Percentiles rank a stretch among this genome's conserved stretches.
Evolutionary conservation across 1,139 yeast species (phyloP).

Genomic region (Yamadazyma blattariae): DNA sequence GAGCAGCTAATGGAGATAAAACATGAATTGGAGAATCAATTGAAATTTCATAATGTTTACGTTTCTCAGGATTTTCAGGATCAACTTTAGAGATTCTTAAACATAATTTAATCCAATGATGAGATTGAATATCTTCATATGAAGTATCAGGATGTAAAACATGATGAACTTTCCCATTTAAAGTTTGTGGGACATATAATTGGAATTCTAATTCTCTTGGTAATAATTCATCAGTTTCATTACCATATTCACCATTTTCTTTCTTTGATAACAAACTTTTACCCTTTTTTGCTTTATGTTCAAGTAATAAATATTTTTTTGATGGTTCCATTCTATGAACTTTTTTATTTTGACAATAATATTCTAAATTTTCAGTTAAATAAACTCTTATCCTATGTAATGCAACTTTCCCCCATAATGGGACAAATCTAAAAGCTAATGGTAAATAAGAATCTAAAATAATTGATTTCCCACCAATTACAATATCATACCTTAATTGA

Average conservation of each 20-base stretch:
- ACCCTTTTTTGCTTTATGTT: constrained; percentile 67
- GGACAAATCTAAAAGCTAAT: constrained; percentile 77
- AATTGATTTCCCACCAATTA: constrained; percentile 83
- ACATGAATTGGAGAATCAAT: constrained; percentile 90
- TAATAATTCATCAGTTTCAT: constrained; percentile 32
- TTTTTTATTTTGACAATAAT: constrained; percentile 78
- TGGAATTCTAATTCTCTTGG: constrained; percentile 78
- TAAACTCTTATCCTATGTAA: constrained; percentile 83
- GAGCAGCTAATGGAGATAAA: constrained; percentile 63
- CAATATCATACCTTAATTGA: constrained; percentile 82
- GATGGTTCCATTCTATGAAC: constrained; percentile 92
- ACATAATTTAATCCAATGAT: constrained; percentile 92
- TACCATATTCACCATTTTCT: constrained; percentile 33
- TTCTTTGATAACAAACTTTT: constrained; percentile 32
- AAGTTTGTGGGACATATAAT: constrained; percentile 67
- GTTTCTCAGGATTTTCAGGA: constrained; percentile 51
- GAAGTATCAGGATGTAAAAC: constrained; percentile 80
- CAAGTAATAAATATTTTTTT: constrained; percentile 73
- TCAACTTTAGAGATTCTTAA: constrained; percentile 68
- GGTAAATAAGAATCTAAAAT: constrained; percentile 83
- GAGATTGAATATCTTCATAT: constrained; percentile 71
- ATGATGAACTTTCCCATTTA: constrained; percentile 44
- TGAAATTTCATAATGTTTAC: constrained; percentile 88
- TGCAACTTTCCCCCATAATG: constrained; percentile 77
- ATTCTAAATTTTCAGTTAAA: constrained; percentile 85